phyloP scores from a whole-genome alignment of 257 asterid species.

The Solanum infundibuliforme region DNA sequence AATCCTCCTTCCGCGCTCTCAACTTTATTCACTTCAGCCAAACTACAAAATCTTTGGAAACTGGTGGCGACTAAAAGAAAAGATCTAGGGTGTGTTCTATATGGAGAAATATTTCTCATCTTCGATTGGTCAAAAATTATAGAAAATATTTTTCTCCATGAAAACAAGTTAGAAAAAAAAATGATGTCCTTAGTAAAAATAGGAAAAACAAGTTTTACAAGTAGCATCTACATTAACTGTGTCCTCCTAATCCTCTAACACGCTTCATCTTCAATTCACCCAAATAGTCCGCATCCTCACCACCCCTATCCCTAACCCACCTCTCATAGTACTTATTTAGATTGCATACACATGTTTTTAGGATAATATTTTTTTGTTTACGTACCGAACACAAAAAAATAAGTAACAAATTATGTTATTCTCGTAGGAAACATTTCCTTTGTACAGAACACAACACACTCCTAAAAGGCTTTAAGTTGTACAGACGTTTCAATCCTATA shows the following conservation, averaged over 20 bases:
- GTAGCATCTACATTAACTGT: background rate
- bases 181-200: background rate
- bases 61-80: too few relatives aligned
- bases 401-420: background rate
- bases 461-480: background rate
- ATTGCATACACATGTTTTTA: background rate
- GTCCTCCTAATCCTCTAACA: background rate
- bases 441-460: background rate
- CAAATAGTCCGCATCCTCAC: background rate
- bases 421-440: background rate
- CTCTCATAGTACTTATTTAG: background rate
- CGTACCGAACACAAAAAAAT: background rate
- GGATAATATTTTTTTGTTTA: background rate
- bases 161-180: background rate
- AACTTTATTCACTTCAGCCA: too few relatives aligned
- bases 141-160: background rate
- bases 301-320: background rate
- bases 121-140: background rate
- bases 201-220: background rate
- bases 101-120: background rate
- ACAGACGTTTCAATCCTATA: background rate
- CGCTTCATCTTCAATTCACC: background rate
- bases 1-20: too few relatives aligned
- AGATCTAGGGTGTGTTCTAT: background rate
- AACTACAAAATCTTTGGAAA: too few relatives aligned